A percentile compares a stretch with the other conserved stretches of the same genome.
phyloP scores from a whole-genome alignment of 2,329 filamentous ascomycete genomes.

The Fusarium mundagurra region DNA sequence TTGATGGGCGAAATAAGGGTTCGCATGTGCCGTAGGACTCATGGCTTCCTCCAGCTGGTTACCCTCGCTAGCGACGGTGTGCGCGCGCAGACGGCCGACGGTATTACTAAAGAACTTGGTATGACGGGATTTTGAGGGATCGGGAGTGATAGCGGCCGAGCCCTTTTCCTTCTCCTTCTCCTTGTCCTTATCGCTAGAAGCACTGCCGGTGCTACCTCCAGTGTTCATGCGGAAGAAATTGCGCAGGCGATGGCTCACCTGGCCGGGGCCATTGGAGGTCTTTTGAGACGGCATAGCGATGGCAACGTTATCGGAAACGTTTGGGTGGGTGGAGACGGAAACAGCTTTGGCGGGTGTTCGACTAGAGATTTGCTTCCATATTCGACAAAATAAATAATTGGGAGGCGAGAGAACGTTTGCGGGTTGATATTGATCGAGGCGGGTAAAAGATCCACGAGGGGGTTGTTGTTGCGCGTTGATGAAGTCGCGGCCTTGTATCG shows the following conservation, averaged over 20 bases:
- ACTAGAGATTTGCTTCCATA: conserved; percentile 53
- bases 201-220: conserved; percentile 51
- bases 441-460: conserved; percentile 22
- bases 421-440: conserved; percentile 22
- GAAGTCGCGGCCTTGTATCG: conserved; percentile 9
- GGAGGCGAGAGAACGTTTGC: not conserved
- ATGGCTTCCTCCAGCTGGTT: conserved; percentile 88
- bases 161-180: conserved; percentile 51
- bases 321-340: conserved; percentile 18
- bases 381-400: conserved; percentile 41
- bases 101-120: conserved; percentile 88
- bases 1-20: conserved; percentile 97
- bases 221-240: conserved; percentile 77
- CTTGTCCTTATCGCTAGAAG: conserved; percentile 50
- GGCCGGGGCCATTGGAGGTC: conserved; percentile 60
- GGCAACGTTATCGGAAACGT: conserved; percentile 12
- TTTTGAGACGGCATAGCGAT: conserved; percentile 63
- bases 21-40: conserved; percentile 92
- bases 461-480: conserved; percentile 21
- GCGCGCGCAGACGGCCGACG: conserved; percentile 86
- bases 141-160: conserved; percentile 23
- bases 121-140: conserved; percentile 73
- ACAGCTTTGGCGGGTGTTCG: conserved; percentile 33
- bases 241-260: conserved; percentile 74
- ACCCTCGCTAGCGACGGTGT: conserved; percentile 92